phyloP scores from a whole-genome alignment of 2,329 filamentous ascomycete species.

The Botryosphaeria dothidea region DNA sequence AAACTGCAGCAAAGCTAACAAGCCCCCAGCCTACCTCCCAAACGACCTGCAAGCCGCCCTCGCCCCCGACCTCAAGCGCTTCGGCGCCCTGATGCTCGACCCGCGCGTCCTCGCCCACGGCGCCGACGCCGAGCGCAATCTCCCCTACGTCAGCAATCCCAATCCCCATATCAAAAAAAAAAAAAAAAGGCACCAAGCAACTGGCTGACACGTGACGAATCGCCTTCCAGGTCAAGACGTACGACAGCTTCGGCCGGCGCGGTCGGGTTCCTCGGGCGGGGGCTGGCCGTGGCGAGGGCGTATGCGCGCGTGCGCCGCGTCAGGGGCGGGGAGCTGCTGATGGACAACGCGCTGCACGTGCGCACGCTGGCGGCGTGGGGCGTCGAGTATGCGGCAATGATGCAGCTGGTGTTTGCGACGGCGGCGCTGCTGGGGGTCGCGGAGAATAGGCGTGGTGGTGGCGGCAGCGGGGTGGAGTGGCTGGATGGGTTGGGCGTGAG shows the following conservation, averaged over 20 bases:
- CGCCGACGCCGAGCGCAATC: slow-evolving; percentile 65
- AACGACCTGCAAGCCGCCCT: slow-evolving; percentile 34
- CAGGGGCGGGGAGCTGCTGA: slow-evolving; percentile 45
- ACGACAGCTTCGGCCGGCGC: slow-evolving; percentile 62
- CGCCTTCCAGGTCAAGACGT: no score
- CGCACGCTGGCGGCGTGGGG: slow-evolving; percentile 59
- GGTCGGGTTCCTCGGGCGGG: slow-evolving; percentile 56
- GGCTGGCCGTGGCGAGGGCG: slow-evolving; percentile 58
- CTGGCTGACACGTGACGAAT: no score
- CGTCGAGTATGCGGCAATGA: slow-evolving; percentile 57
- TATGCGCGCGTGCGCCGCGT: slow-evolving; percentile 61
- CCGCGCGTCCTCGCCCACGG: slow-evolving; percentile 58
- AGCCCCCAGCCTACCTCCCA: slow-evolving; percentile 44
- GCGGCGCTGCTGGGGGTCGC: slow-evolving; percentile 56
- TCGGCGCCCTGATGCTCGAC: slow-evolving; percentile 57
- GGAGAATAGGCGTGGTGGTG: slow-evolving; percentile 44
- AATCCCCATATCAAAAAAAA: no score
- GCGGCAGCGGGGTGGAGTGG: slow-evolving; percentile 21
- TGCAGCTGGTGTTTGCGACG: slow-evolving; percentile 58
- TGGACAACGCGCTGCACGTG: slow-evolving; percentile 58
- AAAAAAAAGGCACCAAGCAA: no score
- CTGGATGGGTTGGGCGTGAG: slow-evolving; percentile 22
- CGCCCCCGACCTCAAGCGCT: slow-evolving; percentile 37
- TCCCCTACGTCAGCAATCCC: slow-evolving; percentile 65
- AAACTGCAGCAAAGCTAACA: not conserved